Conservation (phyloP, 208 protist species). For the Leishmania mexicana region DNA sequence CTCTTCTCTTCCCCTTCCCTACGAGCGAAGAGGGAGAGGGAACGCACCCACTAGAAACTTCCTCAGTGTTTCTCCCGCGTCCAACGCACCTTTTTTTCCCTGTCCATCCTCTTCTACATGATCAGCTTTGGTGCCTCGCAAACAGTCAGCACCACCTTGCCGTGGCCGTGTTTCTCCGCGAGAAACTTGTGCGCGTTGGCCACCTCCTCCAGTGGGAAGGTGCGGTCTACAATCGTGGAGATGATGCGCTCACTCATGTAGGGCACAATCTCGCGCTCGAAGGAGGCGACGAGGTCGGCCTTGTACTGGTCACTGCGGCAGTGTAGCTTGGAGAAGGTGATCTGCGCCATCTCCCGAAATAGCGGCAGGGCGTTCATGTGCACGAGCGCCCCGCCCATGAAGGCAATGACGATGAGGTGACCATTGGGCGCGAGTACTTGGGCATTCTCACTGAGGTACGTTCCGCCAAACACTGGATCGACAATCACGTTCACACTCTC, state of each 20-base stretch:
- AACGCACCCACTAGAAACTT: neutral
- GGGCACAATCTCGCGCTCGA: slow-evolving; percentile 65
- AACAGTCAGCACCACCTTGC: slow-evolving; percentile 65
- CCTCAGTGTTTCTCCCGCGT: neutral
- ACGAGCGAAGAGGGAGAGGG: neutral
- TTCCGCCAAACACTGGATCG: slow-evolving; percentile 82
- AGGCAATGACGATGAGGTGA: slow-evolving; percentile 62
- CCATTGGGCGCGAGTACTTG: slow-evolving; percentile 58
- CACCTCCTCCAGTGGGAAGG: slow-evolving; percentile 64
- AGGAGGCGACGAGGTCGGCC: slow-evolving; percentile 43
- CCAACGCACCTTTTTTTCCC: neutral
- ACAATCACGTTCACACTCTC: slow-evolving; percentile 66
- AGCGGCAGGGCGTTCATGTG: slow-evolving; percentile 55
- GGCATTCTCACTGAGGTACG: slow-evolving; percentile 66
- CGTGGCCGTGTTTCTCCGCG: slow-evolving; percentile 49
- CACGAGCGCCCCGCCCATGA: slow-evolving; percentile 63
- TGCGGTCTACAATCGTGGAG: slow-evolving; percentile 42
- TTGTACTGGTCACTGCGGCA: slow-evolving; percentile 64
- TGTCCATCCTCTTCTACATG: neutral
- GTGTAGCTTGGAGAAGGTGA: slow-evolving; percentile 79
- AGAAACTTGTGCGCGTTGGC: slow-evolving; percentile 52
- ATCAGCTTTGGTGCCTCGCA: slow-evolving; percentile 2
- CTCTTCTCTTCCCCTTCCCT: neutral
- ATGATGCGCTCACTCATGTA: slow-evolving; percentile 61
- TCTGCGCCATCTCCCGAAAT: slow-evolving; percentile 47